Base-by-base conservation (phyloP, 23 red algal species). In the Gracilaria vermiculophylla region DNA sequence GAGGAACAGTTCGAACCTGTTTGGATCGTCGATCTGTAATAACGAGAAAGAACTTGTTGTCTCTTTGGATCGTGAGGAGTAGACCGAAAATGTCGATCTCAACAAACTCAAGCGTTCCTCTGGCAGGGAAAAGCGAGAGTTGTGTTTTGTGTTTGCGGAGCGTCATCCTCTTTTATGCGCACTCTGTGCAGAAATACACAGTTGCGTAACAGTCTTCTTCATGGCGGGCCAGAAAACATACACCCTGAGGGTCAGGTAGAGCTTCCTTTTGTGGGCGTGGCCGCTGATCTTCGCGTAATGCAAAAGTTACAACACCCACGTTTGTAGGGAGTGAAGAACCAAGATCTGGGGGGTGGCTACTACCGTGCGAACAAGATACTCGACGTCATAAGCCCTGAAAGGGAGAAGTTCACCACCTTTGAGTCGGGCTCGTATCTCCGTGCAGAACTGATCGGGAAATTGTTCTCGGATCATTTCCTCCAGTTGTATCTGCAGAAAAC, bases 1-100 rank as follows among this genome's bases (percentile, higher is more conserved):
- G 43, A 47, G 57, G 80, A 48, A 83, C 57, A 33, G 42, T 67
- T 17, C 43, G 56, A n/a, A 66, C 61, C 34, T 69, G 15, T 39
- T 83, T 83, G 8, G 78, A 82, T 53, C 34, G 66, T 11, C 78
- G 78, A 65, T 82, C 23, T 11, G 42, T 42, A 65, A 82, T 82
- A n/a, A 62, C 29, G 47, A 82, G 58, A 1, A 82, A 9, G 43
- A 40, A 81, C 3, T 17, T 9, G 34, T 37, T 81, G 5, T 52
- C 77, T 10, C 13, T 10, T 20, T 5, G 19, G 11, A 52, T 61
- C 4, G 20, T 11, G 16, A 60, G 19, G 8, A 81, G 12, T 14
- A 5, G 4, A 9, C 50, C 77, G 21, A 56, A 9, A 24, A 62
- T 61, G 13, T 81, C 51, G 25, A 81, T 24, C 6, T 3, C 5